These are phyloP conservation scores for Penicillium griseofulvum DNA, from an alignment of 2,329 filamentous ascomycete genomes.

Conservation along the genomic window DNA sequence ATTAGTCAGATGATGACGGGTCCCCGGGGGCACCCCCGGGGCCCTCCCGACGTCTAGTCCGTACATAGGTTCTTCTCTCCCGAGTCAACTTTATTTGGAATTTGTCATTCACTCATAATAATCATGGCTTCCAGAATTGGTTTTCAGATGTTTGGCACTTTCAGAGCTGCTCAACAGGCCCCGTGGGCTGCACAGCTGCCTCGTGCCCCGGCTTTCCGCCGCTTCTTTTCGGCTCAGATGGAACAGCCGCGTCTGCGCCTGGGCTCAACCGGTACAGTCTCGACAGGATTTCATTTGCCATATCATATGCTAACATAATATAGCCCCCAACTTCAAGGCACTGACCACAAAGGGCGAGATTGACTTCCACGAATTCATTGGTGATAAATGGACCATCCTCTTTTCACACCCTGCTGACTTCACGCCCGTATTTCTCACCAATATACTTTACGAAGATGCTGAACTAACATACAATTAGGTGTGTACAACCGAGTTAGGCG, in stretches of 20 bases:
- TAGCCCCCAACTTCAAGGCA: slow-evolving; percentile 65
- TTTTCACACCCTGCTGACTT: slow-evolving; percentile 76
- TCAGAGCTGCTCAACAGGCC: slow-evolving; percentile 25
- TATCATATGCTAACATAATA: not conserved
- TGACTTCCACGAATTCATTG: slow-evolving; percentile 69
- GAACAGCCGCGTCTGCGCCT: slow-evolving; percentile 38
- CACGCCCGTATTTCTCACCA: slow-evolving; percentile 66
- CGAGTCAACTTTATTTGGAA: slow-evolving; percentile 7
- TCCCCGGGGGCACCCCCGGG: not conserved
- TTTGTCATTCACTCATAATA: not conserved
- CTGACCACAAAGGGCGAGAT: slow-evolving; percentile 64
- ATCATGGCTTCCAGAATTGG: slow-evolving; percentile 31
- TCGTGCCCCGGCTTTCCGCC: slow-evolving; percentile 27
- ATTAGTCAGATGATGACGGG: slow-evolving; percentile 3
- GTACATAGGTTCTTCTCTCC: not conserved
- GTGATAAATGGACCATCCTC: slow-evolving; percentile 65
- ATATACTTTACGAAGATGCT: not conserved
- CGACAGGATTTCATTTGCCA: not conserved
- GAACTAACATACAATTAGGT: not conserved
- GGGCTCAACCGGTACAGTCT: slow-evolving; percentile 32
- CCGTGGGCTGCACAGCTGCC: slow-evolving; percentile 22
- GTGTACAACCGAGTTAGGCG: slow-evolving; percentile 92
- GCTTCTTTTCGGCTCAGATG: slow-evolving; percentile 28
- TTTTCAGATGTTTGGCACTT: slow-evolving; percentile 27
- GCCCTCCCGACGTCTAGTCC: too few species aligned